These are phyloP conservation scores for Bjerkandera adusta DNA, from an alignment of 1,284 basidiomycete species.

Conservation along the genomic window DNA sequence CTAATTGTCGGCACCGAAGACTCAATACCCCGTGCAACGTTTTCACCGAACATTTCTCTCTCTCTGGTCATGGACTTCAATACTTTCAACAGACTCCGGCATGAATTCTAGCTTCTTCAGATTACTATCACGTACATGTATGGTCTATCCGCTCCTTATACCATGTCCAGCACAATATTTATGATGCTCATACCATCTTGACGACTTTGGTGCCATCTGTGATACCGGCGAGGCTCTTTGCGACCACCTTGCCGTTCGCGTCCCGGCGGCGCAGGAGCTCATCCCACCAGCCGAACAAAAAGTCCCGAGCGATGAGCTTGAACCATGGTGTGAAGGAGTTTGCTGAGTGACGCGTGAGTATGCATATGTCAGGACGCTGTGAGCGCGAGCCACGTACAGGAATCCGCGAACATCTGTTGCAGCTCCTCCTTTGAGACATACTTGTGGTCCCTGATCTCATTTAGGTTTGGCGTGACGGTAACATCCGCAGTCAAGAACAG, in stretches of 20 bases:
- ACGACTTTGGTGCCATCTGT: slow-evolving; percentile 77
- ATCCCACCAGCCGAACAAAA: slow-evolving; percentile 99
- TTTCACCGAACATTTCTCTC: no score
- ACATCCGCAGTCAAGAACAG: slow-evolving; percentile 93
- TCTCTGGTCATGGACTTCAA: no score
- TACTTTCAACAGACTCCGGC: no score
- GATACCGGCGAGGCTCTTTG: slow-evolving; percentile 64
- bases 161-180: not conserved
- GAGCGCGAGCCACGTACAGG: slow-evolving; percentile 50
- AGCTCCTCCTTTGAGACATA: slow-evolving; percentile 93
- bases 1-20: no score
- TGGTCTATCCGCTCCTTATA: not conserved
- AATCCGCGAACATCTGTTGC: slow-evolving; percentile 85
- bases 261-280: slow-evolving; percentile 70
- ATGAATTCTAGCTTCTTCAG: no score
- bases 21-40: no score
- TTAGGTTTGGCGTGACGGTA: slow-evolving; percentile 79
- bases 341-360: no score
- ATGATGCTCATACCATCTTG: slow-evolving; percentile 59
- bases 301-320: slow-evolving; percentile 95
- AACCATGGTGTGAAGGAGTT: slow-evolving; percentile 99
- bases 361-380: no score
- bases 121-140: not conserved
- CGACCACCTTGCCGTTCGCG: slow-evolving; percentile 58
- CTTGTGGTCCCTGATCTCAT: slow-evolving; percentile 91